Conservation (phyloP, 2,329 filamentous ascomycete species). For the Didymella sp. region DNA sequence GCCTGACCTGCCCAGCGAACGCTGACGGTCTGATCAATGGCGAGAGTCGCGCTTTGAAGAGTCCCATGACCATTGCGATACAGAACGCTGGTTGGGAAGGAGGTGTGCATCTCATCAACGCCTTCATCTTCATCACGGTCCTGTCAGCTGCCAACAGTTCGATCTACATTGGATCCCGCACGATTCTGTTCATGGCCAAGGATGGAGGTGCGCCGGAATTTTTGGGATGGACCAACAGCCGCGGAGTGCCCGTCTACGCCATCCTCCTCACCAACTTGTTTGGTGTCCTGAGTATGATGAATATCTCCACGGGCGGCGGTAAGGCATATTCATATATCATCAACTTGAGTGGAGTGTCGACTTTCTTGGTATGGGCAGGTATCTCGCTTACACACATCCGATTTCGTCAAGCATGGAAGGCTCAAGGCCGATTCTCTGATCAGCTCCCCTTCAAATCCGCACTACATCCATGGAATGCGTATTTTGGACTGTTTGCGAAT, state of each 20-base stretch:
- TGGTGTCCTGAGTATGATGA: slow-evolving; percentile 77
- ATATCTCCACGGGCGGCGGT: slow-evolving; percentile 70
- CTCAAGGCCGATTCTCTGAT: slow-evolving; percentile 44
- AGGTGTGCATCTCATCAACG: slow-evolving; percentile 79
- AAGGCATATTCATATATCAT: slow-evolving; percentile 73
- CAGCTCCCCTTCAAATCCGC: slow-evolving; percentile 57
- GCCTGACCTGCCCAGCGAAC: slow-evolving; percentile 74
- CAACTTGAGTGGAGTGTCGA: slow-evolving; percentile 72
- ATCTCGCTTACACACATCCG: slow-evolving; percentile 76
- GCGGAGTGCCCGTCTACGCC: slow-evolving; percentile 67
- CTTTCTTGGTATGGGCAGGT: slow-evolving; percentile 74
- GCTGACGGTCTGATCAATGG: slow-evolving; percentile 68
- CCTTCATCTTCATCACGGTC: slow-evolving; percentile 68
- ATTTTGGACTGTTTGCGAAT: slow-evolving; percentile 57
- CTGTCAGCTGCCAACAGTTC: slow-evolving; percentile 68
- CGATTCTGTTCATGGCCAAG: slow-evolving; percentile 77
- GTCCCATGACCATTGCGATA: slow-evolving; percentile 57
- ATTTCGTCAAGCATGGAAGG: slow-evolving; percentile 69
- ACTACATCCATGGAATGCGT: slow-evolving; percentile 60
- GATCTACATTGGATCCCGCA: slow-evolving; percentile 79
- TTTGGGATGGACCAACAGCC: slow-evolving; percentile 70
- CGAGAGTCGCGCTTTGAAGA: slow-evolving; percentile 68
- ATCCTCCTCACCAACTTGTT: slow-evolving; percentile 73
- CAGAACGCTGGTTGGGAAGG: slow-evolving; percentile 76
- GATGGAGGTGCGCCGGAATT: slow-evolving; percentile 73